A percentile compares a stretch with the other conserved stretches of the same genome.
phyloP scores from a whole-genome alignment of 2,329 filamentous ascomycete species.

The Bertia moriformis region DNA sequence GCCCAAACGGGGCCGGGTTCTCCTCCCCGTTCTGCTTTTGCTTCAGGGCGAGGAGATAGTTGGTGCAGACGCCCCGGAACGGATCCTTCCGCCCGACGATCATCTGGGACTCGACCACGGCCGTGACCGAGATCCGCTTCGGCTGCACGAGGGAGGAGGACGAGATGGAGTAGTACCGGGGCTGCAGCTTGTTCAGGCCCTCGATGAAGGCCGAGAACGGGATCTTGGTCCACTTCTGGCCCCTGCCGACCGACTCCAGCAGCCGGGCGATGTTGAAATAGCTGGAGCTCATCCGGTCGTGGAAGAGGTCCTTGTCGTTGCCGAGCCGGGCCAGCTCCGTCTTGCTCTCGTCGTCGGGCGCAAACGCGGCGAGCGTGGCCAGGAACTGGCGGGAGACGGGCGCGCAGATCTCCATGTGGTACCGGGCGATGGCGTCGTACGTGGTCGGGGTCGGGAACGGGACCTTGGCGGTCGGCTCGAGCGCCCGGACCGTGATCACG shows the following conservation, averaged over 20 bases:
- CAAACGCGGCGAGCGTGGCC: constrained; percentile 72
- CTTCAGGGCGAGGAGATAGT: constrained; percentile 88
- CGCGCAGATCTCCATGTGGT: constrained; percentile 92
- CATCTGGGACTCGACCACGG: constrained; percentile 73
- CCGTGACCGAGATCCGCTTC: constrained; percentile 87
- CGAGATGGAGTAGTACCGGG: constrained; percentile 97
- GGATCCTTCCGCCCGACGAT: constrained; percentile 63
- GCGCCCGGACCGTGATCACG: constrained; percentile 76
- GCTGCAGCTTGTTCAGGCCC: constrained; percentile 84
- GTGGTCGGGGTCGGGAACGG: constrained; percentile 95
- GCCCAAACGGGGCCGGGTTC: constrained; percentile 65
- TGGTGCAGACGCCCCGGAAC: constrained; percentile 90
- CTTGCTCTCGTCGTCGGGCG: constrained; percentile 72
- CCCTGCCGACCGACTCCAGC: constrained; percentile 57
- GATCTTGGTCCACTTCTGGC: constrained; percentile 65
- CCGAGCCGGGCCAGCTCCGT: constrained; percentile 79
- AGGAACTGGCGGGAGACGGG: constrained; percentile 94
- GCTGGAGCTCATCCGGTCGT: constrained; percentile 65
- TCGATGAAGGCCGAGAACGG: constrained; percentile 94
- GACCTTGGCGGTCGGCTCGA: constrained; percentile 91
- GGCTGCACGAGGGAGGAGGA: constrained; percentile 90
- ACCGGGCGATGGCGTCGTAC: constrained; percentile 81
- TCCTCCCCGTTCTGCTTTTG: constrained; percentile 89
- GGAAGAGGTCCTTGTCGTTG: constrained; percentile 89
- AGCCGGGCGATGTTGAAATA: constrained; percentile 84